A percentile compares a stretch with the other conserved stretches of the same genome.
Conservation (phyloP, 164 flowering plant genomes). For the Dillenia turbinata region DNA sequence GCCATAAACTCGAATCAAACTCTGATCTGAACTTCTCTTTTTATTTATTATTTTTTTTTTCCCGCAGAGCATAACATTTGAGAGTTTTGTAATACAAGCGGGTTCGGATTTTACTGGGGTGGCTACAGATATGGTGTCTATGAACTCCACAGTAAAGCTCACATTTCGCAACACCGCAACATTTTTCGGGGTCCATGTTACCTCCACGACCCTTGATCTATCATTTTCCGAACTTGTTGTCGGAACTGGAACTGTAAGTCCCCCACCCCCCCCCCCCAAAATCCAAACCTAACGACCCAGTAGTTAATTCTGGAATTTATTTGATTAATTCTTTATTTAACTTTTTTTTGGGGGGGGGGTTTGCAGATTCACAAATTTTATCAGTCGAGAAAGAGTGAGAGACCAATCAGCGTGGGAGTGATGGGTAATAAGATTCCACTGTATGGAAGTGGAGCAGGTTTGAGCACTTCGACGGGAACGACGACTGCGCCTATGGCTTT, state of each 20-base stretch:
- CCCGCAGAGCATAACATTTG: conserved; percentile 65
- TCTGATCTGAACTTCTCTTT: background rate
- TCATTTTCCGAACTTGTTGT: conserved; percentile 54
- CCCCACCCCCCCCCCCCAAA: too few relatives aligned
- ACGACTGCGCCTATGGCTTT: conserved; percentile 45
- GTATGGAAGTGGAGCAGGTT: conserved; percentile 69
- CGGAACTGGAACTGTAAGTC: conserved; percentile 64
- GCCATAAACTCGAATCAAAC: too few relatives aligned
- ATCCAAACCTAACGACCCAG: background rate
- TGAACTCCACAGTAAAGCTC: conserved; percentile 72
- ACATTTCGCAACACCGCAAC: conserved; percentile 74
- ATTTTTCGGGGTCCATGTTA: conserved; percentile 84
- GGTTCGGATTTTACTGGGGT: conserved; percentile 82
- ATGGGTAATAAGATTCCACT: conserved; percentile 66
- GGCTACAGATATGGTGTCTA: conserved; percentile 75
- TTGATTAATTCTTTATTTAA: background rate
- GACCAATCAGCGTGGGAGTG: conserved; percentile 38
- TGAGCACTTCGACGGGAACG: conserved; percentile 59
- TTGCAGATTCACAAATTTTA: conserved; percentile 75
- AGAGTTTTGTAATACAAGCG: conserved; percentile 61
- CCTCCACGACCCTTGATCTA: conserved; percentile 65
- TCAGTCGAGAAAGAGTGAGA: conserved; percentile 74
- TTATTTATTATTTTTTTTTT: background rate
- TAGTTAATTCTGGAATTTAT: background rate
- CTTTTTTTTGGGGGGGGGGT: background rate